phyloP scores from a whole-genome alignment of 805 yeast species.

The Pichia scutulata region DNA sequence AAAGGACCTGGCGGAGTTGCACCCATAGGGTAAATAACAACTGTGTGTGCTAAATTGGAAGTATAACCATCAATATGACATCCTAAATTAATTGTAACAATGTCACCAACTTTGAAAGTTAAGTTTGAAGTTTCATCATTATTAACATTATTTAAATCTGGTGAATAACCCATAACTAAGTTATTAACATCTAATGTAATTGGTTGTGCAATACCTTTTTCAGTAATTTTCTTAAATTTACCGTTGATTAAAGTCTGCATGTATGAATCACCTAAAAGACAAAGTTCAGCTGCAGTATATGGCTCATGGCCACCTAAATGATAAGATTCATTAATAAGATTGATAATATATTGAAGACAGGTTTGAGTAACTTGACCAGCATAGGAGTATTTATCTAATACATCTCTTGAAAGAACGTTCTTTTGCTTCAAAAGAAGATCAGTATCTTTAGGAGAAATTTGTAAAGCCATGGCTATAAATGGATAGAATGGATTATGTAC shows the following conservation, averaged over 20 bases:
- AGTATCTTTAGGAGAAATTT: constrained; percentile 67
- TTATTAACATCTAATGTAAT: constrained; percentile 81
- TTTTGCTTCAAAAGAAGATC: constrained; percentile 64
- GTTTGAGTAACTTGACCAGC: constrained; percentile 90
- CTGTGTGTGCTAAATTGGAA: constrained; percentile 75
- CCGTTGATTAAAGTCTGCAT: constrained; percentile 50
- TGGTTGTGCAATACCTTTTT: constrained; percentile 92
- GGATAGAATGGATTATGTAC: neutral
- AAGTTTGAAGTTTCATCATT: constrained; percentile 51
- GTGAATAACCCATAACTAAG: constrained; percentile 71
- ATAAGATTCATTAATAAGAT: constrained; percentile 65
- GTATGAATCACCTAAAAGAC: constrained; percentile 76
- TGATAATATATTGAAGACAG: constrained; percentile 56
- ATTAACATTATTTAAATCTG: constrained; percentile 70
- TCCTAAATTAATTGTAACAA: constrained; percentile 78
- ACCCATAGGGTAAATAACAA: constrained; percentile 73
- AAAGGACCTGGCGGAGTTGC: constrained; percentile 63
- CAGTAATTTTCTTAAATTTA: constrained; percentile 61
- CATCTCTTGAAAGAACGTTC: constrained; percentile 54
- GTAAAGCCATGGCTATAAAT: constrained; percentile 50
- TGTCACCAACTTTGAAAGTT: constrained; percentile 65
- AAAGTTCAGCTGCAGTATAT: constrained; percentile 59
- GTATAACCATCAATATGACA: constrained; percentile 96
- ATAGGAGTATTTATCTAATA: constrained; percentile 73
- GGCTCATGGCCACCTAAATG: constrained; percentile 47